These are phyloP conservation scores for Pinus taeda DNA, from an alignment of 75 land plant species.

Conservation along the genomic window DNA sequence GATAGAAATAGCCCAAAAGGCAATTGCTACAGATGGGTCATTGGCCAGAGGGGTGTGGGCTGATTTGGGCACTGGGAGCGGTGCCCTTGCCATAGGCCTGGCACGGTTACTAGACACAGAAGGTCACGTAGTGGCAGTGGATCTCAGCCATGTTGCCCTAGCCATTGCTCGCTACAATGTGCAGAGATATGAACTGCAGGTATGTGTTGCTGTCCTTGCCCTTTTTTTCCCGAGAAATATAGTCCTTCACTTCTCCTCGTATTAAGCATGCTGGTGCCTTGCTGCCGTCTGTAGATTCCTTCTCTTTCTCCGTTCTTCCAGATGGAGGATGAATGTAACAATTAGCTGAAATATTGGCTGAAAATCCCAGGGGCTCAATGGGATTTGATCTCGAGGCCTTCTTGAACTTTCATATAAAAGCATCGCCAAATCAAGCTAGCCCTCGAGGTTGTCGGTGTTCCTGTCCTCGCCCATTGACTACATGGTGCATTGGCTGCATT, in stretches of 20 bases:
- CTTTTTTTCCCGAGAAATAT: background rate
- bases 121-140: conserved; percentile 79
- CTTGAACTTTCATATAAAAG: too few species aligned
- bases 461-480: too few species aligned
- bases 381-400: too few species aligned
- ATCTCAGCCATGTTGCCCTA: conserved; percentile 73
- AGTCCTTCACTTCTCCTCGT: background rate
- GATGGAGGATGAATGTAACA: too few species aligned
- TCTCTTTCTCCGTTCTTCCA: too few species aligned
- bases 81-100: conserved; percentile 88
- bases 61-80: conserved; percentile 97
- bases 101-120: conserved; percentile 44
- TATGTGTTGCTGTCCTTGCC: conserved; percentile 18
- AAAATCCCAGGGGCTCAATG: too few species aligned
- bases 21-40: conserved; percentile 17
- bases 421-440: too few species aligned
- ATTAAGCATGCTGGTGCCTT: too few species aligned
- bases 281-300: too few species aligned
- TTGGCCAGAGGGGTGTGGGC: conserved; percentile 77
- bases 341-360: too few species aligned
- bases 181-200: conserved; percentile 76
- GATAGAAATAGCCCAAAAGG: conserved; percentile 75
- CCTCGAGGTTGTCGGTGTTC: too few species aligned
- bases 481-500: too few species aligned
- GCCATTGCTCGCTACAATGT: conserved; percentile 75